Conservation (phyloP, 2,329 filamentous ascomycete species). For the Teratosphaeria pseudoeucalypti region DNA sequence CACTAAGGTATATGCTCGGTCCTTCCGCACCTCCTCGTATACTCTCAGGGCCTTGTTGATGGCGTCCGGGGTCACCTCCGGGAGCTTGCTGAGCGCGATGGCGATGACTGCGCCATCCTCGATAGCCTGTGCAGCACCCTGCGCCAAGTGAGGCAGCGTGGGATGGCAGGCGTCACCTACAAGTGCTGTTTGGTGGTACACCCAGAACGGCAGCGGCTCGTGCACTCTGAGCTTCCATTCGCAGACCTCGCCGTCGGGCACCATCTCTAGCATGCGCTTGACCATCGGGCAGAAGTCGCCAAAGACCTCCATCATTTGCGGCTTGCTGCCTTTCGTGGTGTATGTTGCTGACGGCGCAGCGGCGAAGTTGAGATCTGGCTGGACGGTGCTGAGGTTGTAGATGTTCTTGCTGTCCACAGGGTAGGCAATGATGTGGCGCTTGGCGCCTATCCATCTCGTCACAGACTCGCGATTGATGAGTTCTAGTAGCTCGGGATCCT, state of each 20-base stretch:
- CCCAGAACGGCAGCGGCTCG: constrained; percentile 53
- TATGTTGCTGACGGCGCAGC: constrained; percentile 50
- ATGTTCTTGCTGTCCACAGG: constrained; percentile 57
- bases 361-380: constrained; percentile 51
- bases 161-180: constrained; percentile 54
- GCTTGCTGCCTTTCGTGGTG: constrained; percentile 52
- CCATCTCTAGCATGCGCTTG: constrained; percentile 49
- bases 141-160: constrained; percentile 53
- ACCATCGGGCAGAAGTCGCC: constrained; percentile 52
- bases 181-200: constrained; percentile 42
- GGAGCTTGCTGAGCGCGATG: constrained; percentile 40
- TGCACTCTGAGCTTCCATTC: constrained; percentile 58
- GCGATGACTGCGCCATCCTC: constrained; percentile 51
- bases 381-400: constrained; percentile 56
- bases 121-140: constrained; percentile 56
- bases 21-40: constrained; percentile 48
- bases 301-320: constrained; percentile 50
- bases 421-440: constrained; percentile 69
- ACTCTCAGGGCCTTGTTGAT: constrained; percentile 45
- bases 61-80: constrained; percentile 34
- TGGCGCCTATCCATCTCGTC: constrained; percentile 65
- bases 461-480: constrained; percentile 58
- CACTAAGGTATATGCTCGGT: constrained; percentile 46
- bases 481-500: constrained; percentile 56
- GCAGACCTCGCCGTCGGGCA: constrained; percentile 54